Evolutionary conservation across 2,329 filamentous ascomycete species (phyloP), one percentile per base, ranked within the genome.

Genomic region (Xylaria sp.): DNA sequence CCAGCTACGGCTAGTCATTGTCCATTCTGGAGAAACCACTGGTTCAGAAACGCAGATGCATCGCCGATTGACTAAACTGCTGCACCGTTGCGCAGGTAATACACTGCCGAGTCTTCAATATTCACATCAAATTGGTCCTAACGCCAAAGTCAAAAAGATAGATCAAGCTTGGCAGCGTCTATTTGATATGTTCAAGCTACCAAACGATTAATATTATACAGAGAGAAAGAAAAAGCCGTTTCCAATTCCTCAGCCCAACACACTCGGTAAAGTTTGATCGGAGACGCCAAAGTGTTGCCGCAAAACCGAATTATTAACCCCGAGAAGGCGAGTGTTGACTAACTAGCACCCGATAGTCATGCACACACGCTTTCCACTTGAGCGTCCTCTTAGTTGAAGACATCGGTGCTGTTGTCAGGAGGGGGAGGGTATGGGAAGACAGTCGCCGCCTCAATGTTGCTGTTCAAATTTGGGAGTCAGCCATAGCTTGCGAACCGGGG

Each of bases 381-480:
- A n/a, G 15, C 2, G 39, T 29, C 31, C 20, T 47, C n/a, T 44
- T 66, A 58, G 39, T 51, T 53, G 42, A 69, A 69, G 38, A 69
- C n/a, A 0, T 58, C 67, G 4, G 10, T 38, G 56, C 59, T 69
- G 56, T 64, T 67, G n/a, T 67, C 67, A 0, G 27, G 29, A 2
- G 67, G 36, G 9, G 64, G 64, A 1, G 4, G 45, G 22, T 27
- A 17, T 5, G 67, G 67, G 44, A 67, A 69, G 9, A 51, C 38
- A 1, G 67, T 69, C 7, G 58, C 57, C 2, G 5, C 2, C 15
- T 50, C 1, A 17, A 68, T 62, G 20, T 45, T 47, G 15, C 65
- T 67, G 15, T 61, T 56, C 3, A 5, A 22, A 57, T 39, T 45
- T 2, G 27, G 3, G 51, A 61, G 45, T 66, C 9, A 63, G 58